Evolutionary conservation across 192 early-diverging fungal species (phyloP).

Genomic region (Backusella psychrophila): DNA sequence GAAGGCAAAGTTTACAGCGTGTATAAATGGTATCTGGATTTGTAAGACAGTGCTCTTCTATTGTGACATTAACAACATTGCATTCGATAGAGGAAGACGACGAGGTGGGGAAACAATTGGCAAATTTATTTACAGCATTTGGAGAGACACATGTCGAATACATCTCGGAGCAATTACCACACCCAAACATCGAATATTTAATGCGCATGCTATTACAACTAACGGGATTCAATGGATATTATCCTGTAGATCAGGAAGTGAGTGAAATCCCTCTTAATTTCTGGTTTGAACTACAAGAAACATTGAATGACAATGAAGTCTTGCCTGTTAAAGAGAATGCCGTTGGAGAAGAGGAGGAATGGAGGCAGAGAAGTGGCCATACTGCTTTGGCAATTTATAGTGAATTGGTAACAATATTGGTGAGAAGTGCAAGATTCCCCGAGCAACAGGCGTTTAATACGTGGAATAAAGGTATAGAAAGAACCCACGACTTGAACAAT

Average conservation of each 20-base stretch:
- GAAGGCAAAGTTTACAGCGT: slow-evolving; percentile 36
- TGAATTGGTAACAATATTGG: slow-evolving; percentile 50
- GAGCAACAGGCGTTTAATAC: slow-evolving; percentile 46
- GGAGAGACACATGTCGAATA: slow-evolving; percentile 58
- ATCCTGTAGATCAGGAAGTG: slow-evolving; percentile 64
- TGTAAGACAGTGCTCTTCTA: too few species aligned
- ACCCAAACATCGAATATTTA: slow-evolving; percentile 41
- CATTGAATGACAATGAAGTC: slow-evolving; percentile 51
- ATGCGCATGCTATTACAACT: slow-evolving; percentile 62
- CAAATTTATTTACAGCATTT: slow-evolving; percentile 50
- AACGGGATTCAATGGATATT: slow-evolving; percentile 67
- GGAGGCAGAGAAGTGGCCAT: slow-evolving; percentile 22
- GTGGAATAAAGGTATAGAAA: slow-evolving; percentile 48
- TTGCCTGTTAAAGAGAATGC: slow-evolving; percentile 22
- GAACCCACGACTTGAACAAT: not conserved
- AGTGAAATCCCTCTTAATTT: slow-evolving; percentile 70
- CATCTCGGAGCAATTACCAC: slow-evolving; percentile 41
- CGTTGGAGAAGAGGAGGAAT: slow-evolving; percentile 1
- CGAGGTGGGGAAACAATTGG: slow-evolving; percentile 38
- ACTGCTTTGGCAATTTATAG: slow-evolving; percentile 46
- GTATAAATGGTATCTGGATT: slow-evolving; percentile 31
- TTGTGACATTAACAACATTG: not conserved
- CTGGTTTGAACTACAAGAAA: slow-evolving; percentile 74
- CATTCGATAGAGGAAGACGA: slow-evolving; percentile 48
- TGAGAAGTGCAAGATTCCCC: slow-evolving; percentile 59